These are phyloP conservation scores for Calvatia gigantea DNA, from an alignment of 768 basidiomycete species.

Conservation along the genomic window DNA sequence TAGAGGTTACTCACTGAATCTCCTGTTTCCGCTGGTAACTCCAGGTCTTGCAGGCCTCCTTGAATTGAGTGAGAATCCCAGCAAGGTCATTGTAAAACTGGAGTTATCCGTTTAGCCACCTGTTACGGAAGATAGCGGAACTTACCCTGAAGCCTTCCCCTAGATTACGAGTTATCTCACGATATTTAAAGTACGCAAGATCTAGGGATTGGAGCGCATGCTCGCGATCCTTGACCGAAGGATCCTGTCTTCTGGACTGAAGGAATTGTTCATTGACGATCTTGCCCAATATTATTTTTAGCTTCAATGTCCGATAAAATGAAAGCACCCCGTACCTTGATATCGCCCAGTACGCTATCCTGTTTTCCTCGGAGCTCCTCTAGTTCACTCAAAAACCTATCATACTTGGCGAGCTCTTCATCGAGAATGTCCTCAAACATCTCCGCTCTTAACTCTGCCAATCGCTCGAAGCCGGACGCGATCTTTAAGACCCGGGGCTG, in stretches of 20 bases:
- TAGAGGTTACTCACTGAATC: constrained; percentile 52
- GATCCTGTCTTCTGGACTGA: constrained; percentile 73
- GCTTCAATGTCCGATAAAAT: not conserved
- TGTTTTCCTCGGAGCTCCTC: constrained; percentile 55
- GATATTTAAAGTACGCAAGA: constrained; percentile 81
- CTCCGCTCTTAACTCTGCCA: constrained; percentile 71
- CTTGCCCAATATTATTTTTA: constrained; percentile 17
- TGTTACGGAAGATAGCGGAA: not conserved
- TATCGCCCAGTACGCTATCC: constrained; percentile 55
- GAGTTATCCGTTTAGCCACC: not conserved
- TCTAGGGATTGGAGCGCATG: constrained; percentile 79
- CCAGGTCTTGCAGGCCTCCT: constrained; percentile 75
- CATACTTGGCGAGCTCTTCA: constrained; percentile 78
- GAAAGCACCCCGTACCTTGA: constrained; percentile 62
- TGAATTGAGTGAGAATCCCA: constrained; percentile 68
- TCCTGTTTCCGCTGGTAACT: constrained; percentile 68
- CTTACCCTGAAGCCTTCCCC: constrained; percentile 84
- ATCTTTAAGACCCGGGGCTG: constrained; percentile 61
- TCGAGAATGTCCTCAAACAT: constrained; percentile 87
- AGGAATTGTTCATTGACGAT: constrained; percentile 73
- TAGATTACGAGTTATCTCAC: constrained; percentile 79
- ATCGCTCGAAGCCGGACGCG: constrained; percentile 61
- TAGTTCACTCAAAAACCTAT: constrained; percentile 64
- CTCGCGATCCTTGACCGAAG: constrained; percentile 76
- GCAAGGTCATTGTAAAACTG: constrained; percentile 92